Evolutionary conservation across 805 yeast genomes (phyloP).

Genomic region (Wickerhamia fluorescens): DNA sequence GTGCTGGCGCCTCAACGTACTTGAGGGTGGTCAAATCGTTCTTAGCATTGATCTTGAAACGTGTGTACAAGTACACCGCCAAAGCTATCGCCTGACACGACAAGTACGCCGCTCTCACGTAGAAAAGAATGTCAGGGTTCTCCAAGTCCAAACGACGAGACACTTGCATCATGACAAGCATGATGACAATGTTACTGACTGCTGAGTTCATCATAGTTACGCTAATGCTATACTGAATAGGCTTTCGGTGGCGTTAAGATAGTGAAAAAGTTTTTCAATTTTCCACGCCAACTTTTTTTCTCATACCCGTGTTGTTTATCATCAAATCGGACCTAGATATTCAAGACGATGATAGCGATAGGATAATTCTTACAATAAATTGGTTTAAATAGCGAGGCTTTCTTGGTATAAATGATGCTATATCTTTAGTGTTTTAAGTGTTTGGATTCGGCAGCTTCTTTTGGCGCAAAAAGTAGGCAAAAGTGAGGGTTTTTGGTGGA

Average conservation of each 20-base stretch:
- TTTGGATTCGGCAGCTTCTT: too few species aligned
- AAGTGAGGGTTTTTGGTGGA: too few species aligned
- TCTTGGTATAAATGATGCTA: too few species aligned
- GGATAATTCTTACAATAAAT: too few species aligned
- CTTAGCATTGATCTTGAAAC: slow-evolving; percentile 54
- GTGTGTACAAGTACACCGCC: slow-evolving; percentile 58
- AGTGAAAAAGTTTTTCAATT: background rate
- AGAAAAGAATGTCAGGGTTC: slow-evolving; percentile 64
- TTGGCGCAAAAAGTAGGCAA: too few species aligned
- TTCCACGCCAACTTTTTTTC: background rate
- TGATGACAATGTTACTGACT: slow-evolving; percentile 74
- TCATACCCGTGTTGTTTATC: too few species aligned
- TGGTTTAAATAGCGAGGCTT: too few species aligned
- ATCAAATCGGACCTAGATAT: too few species aligned
- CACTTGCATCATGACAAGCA: slow-evolving; percentile 95
- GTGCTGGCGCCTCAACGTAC: slow-evolving; percentile 78
- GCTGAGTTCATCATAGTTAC: slow-evolving; percentile 69
- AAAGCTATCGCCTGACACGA: slow-evolving; percentile 61
- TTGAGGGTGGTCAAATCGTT: slow-evolving; percentile 90
- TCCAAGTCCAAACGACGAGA: slow-evolving; percentile 86
- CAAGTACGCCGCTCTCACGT: slow-evolving; percentile 68
- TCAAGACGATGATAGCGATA: too few species aligned
- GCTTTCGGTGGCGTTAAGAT: background rate
- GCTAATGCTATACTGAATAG: background rate
- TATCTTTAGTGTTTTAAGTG: too few species aligned